Conservation (phyloP, 2,329 filamentous ascomycete species). For the Myriangium duriaei region DNA sequence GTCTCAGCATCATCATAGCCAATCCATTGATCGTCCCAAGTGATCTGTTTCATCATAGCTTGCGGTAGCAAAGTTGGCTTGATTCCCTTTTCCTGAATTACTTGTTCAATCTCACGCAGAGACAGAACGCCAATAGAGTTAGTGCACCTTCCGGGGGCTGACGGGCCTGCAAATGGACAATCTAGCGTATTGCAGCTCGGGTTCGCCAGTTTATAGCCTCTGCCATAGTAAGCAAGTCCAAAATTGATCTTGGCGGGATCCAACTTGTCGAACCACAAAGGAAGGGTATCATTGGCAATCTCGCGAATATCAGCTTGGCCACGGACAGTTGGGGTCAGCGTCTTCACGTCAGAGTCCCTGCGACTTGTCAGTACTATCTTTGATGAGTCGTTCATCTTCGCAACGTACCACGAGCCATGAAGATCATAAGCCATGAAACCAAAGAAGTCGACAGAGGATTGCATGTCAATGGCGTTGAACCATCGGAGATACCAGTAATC, state of each 20-base stretch:
- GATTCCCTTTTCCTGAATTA: conserved; percentile 12
- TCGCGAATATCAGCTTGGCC: conserved; percentile 33
- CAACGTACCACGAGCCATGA: conserved; percentile 34
- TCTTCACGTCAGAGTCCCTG: conserved; percentile 19
- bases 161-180: conserved; percentile 14
- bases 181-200: conserved; percentile 13
- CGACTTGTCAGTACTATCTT: no score
- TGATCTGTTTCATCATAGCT: conserved; percentile 17
- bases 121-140: conserved; percentile 14
- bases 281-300: conserved; percentile 25
- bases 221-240: conserved; percentile 37
- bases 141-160: conserved; percentile 16
- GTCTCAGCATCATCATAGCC: conserved; percentile 19
- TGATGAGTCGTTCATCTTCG: no score
- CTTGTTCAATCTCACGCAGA: conserved; percentile 14
- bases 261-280: conserved; percentile 32
- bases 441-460: conserved; percentile 28
- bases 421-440: conserved; percentile 31
- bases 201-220: conserved; percentile 28
- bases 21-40: conserved; percentile 21
- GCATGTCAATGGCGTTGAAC: conserved; percentile 29
- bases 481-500: conserved; percentile 28
- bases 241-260: conserved; percentile 33
- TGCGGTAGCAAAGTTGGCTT: conserved; percentile 11
- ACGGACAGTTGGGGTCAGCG: conserved; percentile 22